Conservation (phyloP, 306 rosid species). For the Lathyrus tuberosus region DNA sequence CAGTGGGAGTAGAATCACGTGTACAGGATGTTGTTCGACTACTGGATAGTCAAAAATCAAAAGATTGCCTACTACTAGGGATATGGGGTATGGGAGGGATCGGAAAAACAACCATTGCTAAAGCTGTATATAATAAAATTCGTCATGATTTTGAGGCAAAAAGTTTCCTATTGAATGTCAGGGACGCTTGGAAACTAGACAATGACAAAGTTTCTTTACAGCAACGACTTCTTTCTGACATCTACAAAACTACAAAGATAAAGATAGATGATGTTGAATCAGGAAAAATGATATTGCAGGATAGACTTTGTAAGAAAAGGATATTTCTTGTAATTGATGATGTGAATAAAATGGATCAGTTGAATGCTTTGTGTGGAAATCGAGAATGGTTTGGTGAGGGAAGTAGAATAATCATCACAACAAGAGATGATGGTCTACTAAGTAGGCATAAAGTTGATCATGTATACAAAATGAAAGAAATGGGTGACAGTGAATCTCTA, state of each 20-base stretch:
- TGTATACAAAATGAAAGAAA: neutral
- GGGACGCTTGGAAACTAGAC: neutral
- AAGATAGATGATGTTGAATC: conserved; percentile 13
- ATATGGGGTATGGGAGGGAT: conserved; percentile 34
- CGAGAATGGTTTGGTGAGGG: neutral
- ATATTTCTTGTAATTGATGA: conserved; percentile 31
- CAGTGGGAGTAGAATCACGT: conserved; percentile 17
- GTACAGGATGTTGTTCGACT: conserved; percentile 1
- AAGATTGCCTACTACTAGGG: conserved; percentile 11
- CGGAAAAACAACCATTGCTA: conserved; percentile 2
- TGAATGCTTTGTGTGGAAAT: neutral
- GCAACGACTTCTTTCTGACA: neutral
- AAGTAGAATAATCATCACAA: neutral
- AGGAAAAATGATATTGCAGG: neutral
- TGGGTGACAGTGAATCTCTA: conserved; percentile 1
- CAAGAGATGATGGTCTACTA: conserved; percentile 16
- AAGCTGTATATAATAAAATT: neutral
- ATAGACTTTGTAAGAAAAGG: neutral
- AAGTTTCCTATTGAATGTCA: conserved; percentile 8
- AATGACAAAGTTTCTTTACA: conserved; percentile 11
- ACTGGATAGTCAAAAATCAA: neutral
- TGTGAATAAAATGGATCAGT: conserved; percentile 10
- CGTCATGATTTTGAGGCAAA: neutral
- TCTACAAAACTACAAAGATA: neutral
- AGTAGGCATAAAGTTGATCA: neutral